Evolutionary conservation across 1,284 basidiomycete genomes (phyloP), one percentile per base, ranked within the genome.

Genomic region (Mycosarcoma mackinlayi): DNA sequence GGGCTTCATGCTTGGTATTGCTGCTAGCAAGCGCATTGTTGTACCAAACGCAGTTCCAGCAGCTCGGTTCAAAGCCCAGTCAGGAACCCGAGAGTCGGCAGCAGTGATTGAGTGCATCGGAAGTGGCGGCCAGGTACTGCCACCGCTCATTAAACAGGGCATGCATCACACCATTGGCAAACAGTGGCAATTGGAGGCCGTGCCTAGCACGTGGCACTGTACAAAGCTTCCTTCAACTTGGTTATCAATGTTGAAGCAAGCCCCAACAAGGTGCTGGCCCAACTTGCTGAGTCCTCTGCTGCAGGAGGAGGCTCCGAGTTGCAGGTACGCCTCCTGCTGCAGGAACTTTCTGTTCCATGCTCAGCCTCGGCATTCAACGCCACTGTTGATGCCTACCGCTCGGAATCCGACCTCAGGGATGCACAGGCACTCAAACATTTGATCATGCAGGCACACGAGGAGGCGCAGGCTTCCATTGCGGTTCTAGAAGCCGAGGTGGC

Each of bases 61-160:
- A 10, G 18, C 34, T 23, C 23, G 51, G 27, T 54, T 54, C 51
- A 46, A 23, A 19, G 31, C 42, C 2, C 44, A 47, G 38, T 37
- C 53, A 27, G 44, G 44, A 2, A 47, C 7, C 28, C 16, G 38
- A 27, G 53, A 55, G 31, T 47, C 9, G 19, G 38, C 45, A 28
- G 48, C 45, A 14, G 53, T 47, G 28, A 48, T 48, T n/a, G 38
- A 55, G 23, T 55, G 53, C 23, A 55, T 55, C 39, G 30, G 53
- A n/a, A 41, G n/a, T n/a, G n/a, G n/a, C n/a, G n/a, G n/a, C n/a
- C n/a, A n/a, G n/a, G n/a, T n/a, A n/a, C n/a, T n/a, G 37, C 24
- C 34, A 30, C 6, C 45, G 53, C n/a, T n/a, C n/a, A 24, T 23
- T 10, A 39, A 19, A 31, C 18, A 24, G 6, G 23, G 10, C 24